Percentiles rank a stretch among this genome's conserved stretches.
phyloP scores from a whole-genome alignment of 140 eudicot species.

The Anethum foeniculum region DNA sequence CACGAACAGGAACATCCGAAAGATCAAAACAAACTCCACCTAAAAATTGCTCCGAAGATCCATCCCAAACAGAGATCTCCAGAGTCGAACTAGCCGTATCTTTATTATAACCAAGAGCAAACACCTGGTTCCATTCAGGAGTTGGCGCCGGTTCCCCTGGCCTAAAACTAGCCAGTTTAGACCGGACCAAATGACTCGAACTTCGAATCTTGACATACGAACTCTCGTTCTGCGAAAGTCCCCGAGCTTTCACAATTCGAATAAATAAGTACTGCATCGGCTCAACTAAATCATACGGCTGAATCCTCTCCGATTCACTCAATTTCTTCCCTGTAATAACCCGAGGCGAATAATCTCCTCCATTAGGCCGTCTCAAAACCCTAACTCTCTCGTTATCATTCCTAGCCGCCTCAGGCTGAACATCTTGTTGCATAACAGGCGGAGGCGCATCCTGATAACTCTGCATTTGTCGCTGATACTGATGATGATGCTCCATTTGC shows the following conservation, averaged over 20 bases:
- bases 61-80: constrained; percentile 89
- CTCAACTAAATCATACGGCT: constrained; percentile 74
- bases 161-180: constrained; percentile 55
- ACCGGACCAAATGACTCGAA: constrained; percentile 37
- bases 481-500: constrained; percentile 32
- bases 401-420: constrained; percentile 55
- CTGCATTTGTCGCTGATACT: constrained; percentile 17
- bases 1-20: constrained; percentile 94
- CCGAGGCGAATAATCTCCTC: constrained; percentile 65
- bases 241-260: constrained; percentile 79
- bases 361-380: constrained; percentile 33
- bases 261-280: constrained; percentile 85
- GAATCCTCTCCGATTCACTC: constrained; percentile 45
- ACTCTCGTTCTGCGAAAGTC: constrained; percentile 52
- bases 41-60: constrained; percentile 62
- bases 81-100: constrained; percentile 47
- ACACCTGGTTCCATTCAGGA: constrained; percentile 92
- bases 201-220: constrained; percentile 66
- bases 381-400: constrained; percentile 45
- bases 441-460: constrained; percentile 20
- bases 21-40: constrained; percentile 98
- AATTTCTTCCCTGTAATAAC: constrained; percentile 38
- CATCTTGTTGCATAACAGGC: constrained; percentile 29
- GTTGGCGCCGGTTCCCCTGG: constrained; percentile 45
- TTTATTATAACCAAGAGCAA: constrained; percentile 52